Percentiles rank a stretch among this genome's conserved stretches.
Conservation (phyloP, 225 moss, liverwort and hornwort species). For the Thuidium tamariscinum region DNA sequence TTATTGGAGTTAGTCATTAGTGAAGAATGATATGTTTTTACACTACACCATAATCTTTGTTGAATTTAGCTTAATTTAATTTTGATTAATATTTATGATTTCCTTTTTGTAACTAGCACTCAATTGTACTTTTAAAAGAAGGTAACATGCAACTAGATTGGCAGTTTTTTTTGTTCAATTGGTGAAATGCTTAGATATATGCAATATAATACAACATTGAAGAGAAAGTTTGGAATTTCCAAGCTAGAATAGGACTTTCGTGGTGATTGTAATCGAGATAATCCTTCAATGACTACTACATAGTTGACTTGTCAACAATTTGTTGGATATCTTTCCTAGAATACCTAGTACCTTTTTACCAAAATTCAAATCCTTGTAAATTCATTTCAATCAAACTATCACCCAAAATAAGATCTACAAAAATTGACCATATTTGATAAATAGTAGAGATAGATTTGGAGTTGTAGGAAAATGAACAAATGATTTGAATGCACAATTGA, state of each 20-base stretch:
- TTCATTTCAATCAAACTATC: too few species aligned
- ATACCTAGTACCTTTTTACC: too few species aligned
- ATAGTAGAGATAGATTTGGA: too few species aligned
- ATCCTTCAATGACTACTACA: rapidly evolving
- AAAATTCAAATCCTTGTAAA: too few species aligned
- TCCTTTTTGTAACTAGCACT: background rate
- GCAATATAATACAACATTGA: background rate
- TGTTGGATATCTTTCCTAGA: background rate
- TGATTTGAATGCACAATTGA: too few species aligned
- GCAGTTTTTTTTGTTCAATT: background rate
- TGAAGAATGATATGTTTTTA: background rate
- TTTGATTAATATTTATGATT: rapidly evolving
- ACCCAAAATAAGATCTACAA: too few species aligned
- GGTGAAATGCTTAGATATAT: too few species aligned
- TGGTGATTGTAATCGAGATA: background rate
- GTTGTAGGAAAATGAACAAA: too few species aligned
- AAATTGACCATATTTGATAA: too few species aligned
- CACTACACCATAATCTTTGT: too few species aligned
- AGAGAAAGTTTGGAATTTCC: rapidly evolving
- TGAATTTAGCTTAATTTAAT: background rate
- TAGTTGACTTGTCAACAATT: background rate
- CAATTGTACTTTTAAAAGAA: too few species aligned
- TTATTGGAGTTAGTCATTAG: too few species aligned
- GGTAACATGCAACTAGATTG: rapidly evolving
- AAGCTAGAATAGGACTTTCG: background rate